Base-by-base conservation (phyloP, 495 filamentous ascomycete species). In the Thermothielavioides terrestris region DNA sequence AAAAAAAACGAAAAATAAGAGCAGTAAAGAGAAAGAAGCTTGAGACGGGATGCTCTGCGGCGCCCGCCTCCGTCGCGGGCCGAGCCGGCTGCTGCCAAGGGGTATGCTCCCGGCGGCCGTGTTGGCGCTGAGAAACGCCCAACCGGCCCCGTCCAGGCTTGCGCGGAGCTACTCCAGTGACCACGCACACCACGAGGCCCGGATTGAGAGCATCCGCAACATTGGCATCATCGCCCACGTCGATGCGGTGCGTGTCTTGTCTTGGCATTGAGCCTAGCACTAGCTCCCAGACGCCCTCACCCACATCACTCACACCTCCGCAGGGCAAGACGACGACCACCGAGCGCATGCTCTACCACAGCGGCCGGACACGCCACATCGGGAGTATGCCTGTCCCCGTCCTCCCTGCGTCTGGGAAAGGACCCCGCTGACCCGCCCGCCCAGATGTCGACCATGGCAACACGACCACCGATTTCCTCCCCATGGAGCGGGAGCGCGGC, bases 191-290 rank as follows among this genome's bases (percentile, higher is more conserved):
- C 61, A 66, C 11, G 68, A 71, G 14, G 51, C 67, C 20, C 64
- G 55, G 28, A 64, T 71, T 12, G 58, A 69, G 17, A 67, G 59
- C 48, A 92, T 90, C 42, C 76, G 92, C 52, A 99, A 99, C 63
- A 96, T 99, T 68, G 94, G 94, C 32, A 99, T 99, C 53, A 95
- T 99, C 65, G 94, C 94, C 31, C 94, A 99, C 68, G 95, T 97
- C 52, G 94, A 97, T 81, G 94, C 94, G 39, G 86, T 89, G 69
- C 45, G 81, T 73, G 6, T 42, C 21, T 36, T 7, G 9, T 1
- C 12, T 3, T 20, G 27, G 27, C 27, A 31, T 22, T 18, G 12
- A 34, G 5, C 20, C 4, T 31, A 10, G 12, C 37, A 8, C 41
- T 31, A 6, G 9, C 1, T 41, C 11, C 8, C 4, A 3, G 22